phyloP scores from a whole-genome alignment of 192 early-diverging fungal species.

The Glomus cerebriforme region DNA sequence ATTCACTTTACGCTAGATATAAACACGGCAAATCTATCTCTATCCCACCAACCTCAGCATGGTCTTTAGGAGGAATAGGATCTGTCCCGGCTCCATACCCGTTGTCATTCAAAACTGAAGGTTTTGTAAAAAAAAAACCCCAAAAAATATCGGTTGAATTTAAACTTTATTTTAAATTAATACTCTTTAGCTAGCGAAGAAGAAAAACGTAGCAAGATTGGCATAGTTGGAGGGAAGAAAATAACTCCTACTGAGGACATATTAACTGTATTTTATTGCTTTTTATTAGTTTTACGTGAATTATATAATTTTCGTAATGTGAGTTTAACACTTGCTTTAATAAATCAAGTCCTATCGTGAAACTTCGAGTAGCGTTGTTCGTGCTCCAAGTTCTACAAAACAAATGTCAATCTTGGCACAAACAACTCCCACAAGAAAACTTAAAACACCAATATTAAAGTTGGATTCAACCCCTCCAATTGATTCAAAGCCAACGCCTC shows the following conservation, averaged over 20 bases:
- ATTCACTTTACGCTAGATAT: constrained; percentile 24
- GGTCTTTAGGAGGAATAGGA: constrained; percentile 19
- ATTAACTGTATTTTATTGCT: background rate
- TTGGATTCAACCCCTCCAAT: background rate
- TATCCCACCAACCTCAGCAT: constrained; percentile 16
- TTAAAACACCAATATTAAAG: background rate
- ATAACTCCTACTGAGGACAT: background rate
- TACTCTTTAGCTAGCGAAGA: background rate
- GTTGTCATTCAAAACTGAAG: constrained; percentile 14
- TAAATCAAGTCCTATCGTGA: background rate
- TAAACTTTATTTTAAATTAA: background rate
- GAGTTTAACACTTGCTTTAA: background rate
- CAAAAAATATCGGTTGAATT: background rate
- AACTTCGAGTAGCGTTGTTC: background rate
- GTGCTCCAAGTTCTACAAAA: background rate
- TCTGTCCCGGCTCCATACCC: background rate
- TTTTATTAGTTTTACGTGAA: background rate
- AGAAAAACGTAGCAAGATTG: background rate
- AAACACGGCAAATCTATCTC: background rate
- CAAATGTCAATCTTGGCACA: constrained; percentile 21
- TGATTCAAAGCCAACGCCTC: background rate
- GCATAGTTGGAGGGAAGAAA: background rate
- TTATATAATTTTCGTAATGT: background rate
- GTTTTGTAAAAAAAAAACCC: background rate
- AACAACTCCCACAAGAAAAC: constrained; percentile 22